A percentile compares a stretch with the other conserved stretches of the same genome.
Conservation (phyloP, 495 filamentous ascomycete genomes). For the Trichoderma gamsii region DNA sequence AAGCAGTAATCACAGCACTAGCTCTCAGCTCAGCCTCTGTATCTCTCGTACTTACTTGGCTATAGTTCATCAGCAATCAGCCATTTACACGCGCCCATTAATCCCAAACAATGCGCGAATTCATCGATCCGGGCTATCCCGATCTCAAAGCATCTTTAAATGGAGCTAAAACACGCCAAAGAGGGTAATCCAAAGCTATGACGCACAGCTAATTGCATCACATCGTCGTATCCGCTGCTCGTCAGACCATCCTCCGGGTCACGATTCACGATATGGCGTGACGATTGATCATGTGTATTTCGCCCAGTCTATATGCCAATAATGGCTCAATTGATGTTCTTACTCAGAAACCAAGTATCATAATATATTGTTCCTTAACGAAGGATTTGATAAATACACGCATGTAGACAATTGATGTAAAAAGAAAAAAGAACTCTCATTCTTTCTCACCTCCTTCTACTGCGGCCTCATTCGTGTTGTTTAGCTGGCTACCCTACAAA, state of each 20-base stretch:
- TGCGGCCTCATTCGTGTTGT: neutral
- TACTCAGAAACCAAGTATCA: neutral
- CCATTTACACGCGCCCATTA: too few relatives aligned
- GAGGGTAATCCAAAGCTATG: neutral
- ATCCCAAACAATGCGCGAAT: neutral
- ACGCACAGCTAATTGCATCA: neutral
- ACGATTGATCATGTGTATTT: neutral
- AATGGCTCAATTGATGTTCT: neutral
- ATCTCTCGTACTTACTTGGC: too few relatives aligned
- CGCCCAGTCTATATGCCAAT: neutral
- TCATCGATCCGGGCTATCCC: neutral
- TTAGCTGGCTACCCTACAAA: neutral
- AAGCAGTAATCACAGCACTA: too few relatives aligned
- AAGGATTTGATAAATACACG: neutral
- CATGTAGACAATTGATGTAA: neutral
- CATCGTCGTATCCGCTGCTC: neutral
- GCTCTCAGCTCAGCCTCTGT: too few relatives aligned
- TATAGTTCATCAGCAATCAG: too few relatives aligned
- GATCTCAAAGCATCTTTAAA: neutral
- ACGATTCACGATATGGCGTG: slow-evolving; percentile 11
- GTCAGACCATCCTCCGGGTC: neutral
- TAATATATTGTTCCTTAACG: neutral
- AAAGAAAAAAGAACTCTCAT: neutral
- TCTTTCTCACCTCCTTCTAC: neutral
- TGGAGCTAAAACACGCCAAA: neutral